Base-by-base conservation (phyloP, 768 basidiomycete genomes). In the Collybia sp. region DNA sequence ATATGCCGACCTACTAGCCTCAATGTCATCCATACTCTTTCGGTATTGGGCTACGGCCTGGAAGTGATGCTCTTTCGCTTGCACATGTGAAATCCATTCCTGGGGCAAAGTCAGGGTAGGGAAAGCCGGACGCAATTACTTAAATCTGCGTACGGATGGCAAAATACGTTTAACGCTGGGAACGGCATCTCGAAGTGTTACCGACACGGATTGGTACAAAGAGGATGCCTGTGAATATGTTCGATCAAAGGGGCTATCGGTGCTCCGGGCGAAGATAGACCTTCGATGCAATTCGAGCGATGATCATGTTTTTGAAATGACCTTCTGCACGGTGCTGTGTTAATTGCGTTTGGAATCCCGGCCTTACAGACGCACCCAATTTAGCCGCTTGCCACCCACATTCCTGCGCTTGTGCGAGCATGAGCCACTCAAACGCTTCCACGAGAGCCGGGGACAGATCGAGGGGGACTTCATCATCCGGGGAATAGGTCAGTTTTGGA, bases 331-430 rank as follows among this genome's bases (percentile, higher is more conserved):
- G 51, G 55, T 45, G 45, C 47, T 42, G 37, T 15, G 12, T 36
- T 44, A 18, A 15, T n/a, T 30, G 52, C 19, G 44, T 41, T 46
- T 31, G 16, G n/a, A 43, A 37, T 15, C 37, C 40, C 25, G 50
- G 25, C 25, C 25, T 3, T 25, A 3, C 8, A 25, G 25, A 8
- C 73, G 55, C 55, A 91, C 93, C 88, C 48, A 89, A 66, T 58
- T 86, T 84, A 12, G 93, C 93, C 53, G 86, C 79, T 60, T 95
- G 93, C 94, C 94, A 98, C 35, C 83, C 91, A 59, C 91, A 95
- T 67, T 99, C 96, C 54, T 98, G 95, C 1, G 93, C 94, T 63
- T 97, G 92, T 0, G 93, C 93, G 4, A 94, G 75, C 80, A 92
- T 85, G 45, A 97, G 75, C 52, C 66, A 77, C 58, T 89, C 81